Base-by-base conservation (phyloP, 495 filamentous ascomycete genomes). In the Margaritispora aquatica region DNA sequence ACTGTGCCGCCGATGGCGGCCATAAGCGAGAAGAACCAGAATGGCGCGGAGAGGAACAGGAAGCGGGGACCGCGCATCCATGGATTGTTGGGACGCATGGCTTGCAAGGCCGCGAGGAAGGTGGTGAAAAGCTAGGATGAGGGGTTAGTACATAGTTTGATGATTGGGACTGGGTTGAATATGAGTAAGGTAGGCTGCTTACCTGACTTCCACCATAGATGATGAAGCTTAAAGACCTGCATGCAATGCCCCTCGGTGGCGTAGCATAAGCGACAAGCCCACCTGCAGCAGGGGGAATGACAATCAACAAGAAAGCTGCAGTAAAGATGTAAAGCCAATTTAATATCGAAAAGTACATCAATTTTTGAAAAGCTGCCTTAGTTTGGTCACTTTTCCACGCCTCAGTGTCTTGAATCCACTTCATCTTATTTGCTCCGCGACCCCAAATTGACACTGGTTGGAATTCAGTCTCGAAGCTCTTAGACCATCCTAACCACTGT, bases 191-290 rank as follows among this genome's bases (percentile, higher is more conserved):
- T n/a, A 9, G 3, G 11, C 15, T 44, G 15, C 52, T 38, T 20
- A 56, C 34, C 22, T 57, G 54, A 31, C 53, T 54, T 20, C n/a
- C 4, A 31, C 52, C 59, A 38, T 62, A 62, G 24, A 51, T 15
- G 22, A 62, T 22, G 46, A 51, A 61, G 34, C 53, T 61, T 2
- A 57, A 11, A n/a, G 52, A 55, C 13, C 55, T 51, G 51, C 64
- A 69, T 8, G 26, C 52, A 26, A 61, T 13, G 1, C 59, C 59
- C 7, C 20, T n/a, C 1, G 59, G 52, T 4, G 59, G 59, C 8
- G 55, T 59, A 52, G 62, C 75, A 15, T 73, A 57, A 0, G 63
- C 51, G 36, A 74, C 70, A 50, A 71, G 58, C 19, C 66, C 63
- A 5, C 71, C 59, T 26, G 78, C 73, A 23, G 65, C 69, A 1